Evolutionary conservation across 2,329 filamentous ascomycete genomes (phyloP).

Genomic region (Periconia sp.): DNA sequence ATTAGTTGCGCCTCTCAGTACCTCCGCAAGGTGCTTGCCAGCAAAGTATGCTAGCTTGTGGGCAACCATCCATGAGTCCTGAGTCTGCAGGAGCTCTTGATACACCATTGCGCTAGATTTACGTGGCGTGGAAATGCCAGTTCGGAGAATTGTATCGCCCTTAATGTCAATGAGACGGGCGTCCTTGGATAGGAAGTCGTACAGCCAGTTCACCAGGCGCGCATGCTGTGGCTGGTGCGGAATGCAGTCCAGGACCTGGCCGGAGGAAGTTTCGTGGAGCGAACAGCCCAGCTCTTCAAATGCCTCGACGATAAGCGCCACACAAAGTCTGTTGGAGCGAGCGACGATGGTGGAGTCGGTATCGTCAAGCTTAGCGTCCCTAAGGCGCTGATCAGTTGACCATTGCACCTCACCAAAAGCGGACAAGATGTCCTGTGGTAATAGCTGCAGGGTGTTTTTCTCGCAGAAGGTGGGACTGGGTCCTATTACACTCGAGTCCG

Average conservation of each 20-base stretch:
- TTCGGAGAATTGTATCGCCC: not conserved
- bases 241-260: not conserved
- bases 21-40: not conserved
- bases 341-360: too few relatives aligned
- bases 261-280: not conserved
- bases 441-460: too few relatives aligned
- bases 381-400: too few relatives aligned
- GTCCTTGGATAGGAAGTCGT: not conserved
- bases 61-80: not conserved
- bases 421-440: too few relatives aligned
- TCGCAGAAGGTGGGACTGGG: too few relatives aligned
- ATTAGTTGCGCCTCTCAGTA: not conserved
- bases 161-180: not conserved
- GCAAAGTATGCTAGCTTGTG: not conserved
- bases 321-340: too few relatives aligned
- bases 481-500: too few relatives aligned
- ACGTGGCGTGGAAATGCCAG: not conserved
- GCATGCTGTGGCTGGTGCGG: not conserved
- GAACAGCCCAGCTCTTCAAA: not conserved
- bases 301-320: not conserved
- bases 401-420: too few relatives aligned
- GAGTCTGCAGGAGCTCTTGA: not conserved
- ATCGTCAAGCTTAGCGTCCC: too few relatives aligned
- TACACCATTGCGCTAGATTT: not conserved
- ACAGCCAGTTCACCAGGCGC: not conserved